Percentiles rank a stretch among this genome's conserved stretches.
Conservation (phyloP, 495 filamentous ascomycete species). For the Aspergillus mulundensis region DNA sequence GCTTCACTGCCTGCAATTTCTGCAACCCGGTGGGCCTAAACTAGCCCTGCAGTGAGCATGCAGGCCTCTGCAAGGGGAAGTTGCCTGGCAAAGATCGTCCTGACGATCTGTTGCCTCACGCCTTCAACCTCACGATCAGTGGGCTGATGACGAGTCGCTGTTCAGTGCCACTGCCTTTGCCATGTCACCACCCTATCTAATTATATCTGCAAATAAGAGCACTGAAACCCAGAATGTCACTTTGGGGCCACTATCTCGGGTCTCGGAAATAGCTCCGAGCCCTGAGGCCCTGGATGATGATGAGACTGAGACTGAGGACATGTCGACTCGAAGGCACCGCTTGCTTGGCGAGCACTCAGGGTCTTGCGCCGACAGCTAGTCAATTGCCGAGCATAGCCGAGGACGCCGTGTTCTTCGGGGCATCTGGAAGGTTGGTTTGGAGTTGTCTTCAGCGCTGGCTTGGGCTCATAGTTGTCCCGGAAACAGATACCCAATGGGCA, state of each 20-base stretch:
- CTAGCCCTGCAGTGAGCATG: not conserved
- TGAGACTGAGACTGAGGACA: not conserved
- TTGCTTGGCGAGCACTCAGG: not conserved
- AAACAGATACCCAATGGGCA: not conserved
- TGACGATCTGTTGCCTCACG: not conserved
- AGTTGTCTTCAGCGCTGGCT: not conserved
- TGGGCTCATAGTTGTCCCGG: not conserved
- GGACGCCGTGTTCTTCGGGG: not conserved
- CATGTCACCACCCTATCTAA: not conserved
- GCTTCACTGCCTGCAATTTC: not conserved
- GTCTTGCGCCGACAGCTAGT: not conserved
- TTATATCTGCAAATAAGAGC: not conserved
- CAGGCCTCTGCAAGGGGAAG: not conserved
- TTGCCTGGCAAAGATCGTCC: not conserved
- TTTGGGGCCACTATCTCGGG: not conserved
- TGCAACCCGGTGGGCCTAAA: not conserved
- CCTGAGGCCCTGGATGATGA: not conserved
- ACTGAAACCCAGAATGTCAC: not conserved
- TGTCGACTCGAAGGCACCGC: too few relatives aligned
- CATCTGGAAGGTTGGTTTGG: not conserved
- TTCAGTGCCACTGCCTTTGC: not conserved
- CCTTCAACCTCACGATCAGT: not conserved
- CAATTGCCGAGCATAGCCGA: too few relatives aligned
- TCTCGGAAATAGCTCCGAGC: not conserved
- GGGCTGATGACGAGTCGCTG: not conserved